Evolutionary conservation across 108 stramenopile species (phyloP), one percentile per base, ranked within the genome.

Genomic region (Conticribra guillardii): DNA sequence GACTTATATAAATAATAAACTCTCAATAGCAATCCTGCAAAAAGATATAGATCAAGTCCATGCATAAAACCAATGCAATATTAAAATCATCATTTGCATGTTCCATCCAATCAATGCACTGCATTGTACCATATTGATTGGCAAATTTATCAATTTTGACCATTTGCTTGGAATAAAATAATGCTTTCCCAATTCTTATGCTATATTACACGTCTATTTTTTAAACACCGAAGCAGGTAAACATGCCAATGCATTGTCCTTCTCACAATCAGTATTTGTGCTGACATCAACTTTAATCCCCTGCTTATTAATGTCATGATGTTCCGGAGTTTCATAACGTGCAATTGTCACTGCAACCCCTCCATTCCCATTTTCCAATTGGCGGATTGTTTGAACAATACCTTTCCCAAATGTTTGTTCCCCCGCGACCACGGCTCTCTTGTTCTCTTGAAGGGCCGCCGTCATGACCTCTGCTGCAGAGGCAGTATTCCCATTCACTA

Each of bases 401-500:
- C 96, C 96, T 82, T 97, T 97, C 37, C 96, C 96, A 80, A 92
- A 97, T 29, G 91, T 93, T 56, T 89, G 69, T 37, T 92, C 86
- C 22, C 89, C 90, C 26, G 83, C 91, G 16, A 80, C 71, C 0
- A 94, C 64, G 34, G 89, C 94, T 31, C 94, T 73, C 18, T 75
- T 79, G 69, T 97, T 97, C 51, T 97, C 94, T 65, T 94, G 78
- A 30, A 97, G 57, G 8, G 89, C 94, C 16, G 94, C 96, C 15
- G 94, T 93, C 53, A 97, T 82, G 7, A 97, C 92, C 67, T 97
- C 94, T 15, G 94, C 92, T 4, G 93, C 93, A 24, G 87, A 88
- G 28, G 96, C 93, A 2, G 96, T 97, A 59, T 90, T 87, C 44
- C 74, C 69, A 80, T 96, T 85, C 27, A 94, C 93, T n/a, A 96